These are phyloP conservation scores for Xenosphaeropsis pyriputrescens DNA, from an alignment of 2,329 filamentous ascomycete species.

Conservation along the genomic window DNA sequence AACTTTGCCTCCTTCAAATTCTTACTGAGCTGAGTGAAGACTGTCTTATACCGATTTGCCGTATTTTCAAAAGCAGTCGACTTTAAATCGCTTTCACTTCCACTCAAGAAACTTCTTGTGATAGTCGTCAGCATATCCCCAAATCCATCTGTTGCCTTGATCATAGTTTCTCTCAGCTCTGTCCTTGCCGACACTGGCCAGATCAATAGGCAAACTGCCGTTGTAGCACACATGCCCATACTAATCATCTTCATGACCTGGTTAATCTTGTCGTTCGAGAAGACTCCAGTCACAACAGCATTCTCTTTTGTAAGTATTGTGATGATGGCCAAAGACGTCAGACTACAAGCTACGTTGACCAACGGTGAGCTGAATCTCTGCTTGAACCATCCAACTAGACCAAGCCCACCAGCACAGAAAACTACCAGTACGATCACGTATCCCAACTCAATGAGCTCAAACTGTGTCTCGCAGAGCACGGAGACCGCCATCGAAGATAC, in stretches of 20 bases:
- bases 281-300: conserved; percentile 66
- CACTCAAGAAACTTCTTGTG: conserved; percentile 69
- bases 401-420: conserved; percentile 75
- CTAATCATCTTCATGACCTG: conserved; percentile 74
- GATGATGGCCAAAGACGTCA: conserved; percentile 80
- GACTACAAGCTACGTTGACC: conserved; percentile 72
- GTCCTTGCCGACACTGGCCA: conserved; percentile 66
- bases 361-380: conserved; percentile 64
- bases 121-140: conserved; percentile 73
- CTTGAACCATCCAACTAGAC: conserved; percentile 80
- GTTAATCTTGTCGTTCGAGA: conserved; percentile 67
- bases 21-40: conserved; percentile 57
- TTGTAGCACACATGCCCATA: conserved; percentile 60
- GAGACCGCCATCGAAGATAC: conserved; percentile 82
- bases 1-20: conserved; percentile 75
- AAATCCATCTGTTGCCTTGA: conserved; percentile 58
- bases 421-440: conserved; percentile 68
- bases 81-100: conserved; percentile 63
- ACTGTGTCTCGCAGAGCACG: conserved; percentile 56
- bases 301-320: conserved; percentile 86
- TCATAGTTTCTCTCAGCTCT: conserved; percentile 59
- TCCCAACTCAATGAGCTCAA: conserved; percentile 54
- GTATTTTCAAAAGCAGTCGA: conserved; percentile 49
- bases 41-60: conserved; percentile 47
- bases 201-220: conserved; percentile 61